Evolutionary conservation across 208 protist genomes (phyloP).

Genomic region (Acanthamoeba healyi): DNA sequence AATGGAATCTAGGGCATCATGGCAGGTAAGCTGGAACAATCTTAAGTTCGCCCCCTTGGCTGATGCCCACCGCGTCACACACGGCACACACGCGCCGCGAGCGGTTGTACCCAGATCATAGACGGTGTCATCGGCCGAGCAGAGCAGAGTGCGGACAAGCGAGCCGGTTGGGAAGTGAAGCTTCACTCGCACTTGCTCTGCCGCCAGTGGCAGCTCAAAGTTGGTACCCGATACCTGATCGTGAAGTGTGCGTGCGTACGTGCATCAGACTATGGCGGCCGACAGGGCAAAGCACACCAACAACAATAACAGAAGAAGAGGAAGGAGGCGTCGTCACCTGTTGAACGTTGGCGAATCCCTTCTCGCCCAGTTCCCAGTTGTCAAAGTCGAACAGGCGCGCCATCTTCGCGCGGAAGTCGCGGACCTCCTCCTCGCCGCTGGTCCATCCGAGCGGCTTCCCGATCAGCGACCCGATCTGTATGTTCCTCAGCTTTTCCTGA

Average conservation of each 20-base stretch:
- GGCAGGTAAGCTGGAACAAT: too few species aligned
- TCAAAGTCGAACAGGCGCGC: conserved; percentile 4
- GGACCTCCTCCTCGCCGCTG: not conserved
- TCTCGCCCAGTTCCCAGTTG: not conserved
- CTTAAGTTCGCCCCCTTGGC: too few species aligned
- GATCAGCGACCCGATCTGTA: conserved; percentile 29
- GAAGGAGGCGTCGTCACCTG: too few species aligned
- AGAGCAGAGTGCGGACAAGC: not conserved
- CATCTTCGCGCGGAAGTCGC: conserved; percentile 26
- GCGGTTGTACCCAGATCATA: not conserved
- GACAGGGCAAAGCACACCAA: too few species aligned
- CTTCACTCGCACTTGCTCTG: not conserved
- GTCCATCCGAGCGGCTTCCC: conserved; percentile 26
- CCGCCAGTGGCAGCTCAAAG: not conserved
- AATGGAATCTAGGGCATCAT: too few species aligned
- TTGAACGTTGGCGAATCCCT: not conserved
- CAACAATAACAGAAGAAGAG: too few species aligned
- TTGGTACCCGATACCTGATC: not conserved
- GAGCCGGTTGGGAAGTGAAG: conserved; percentile 2
- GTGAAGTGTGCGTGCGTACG: too few species aligned
- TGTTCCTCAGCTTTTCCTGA: conserved; percentile 36
- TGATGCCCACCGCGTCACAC: too few species aligned
- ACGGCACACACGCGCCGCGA: too few species aligned
- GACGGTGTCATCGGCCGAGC: not conserved
- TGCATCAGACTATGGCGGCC: too few species aligned